Conservation (phyloP, 345 rosid genomes). For the thale cress (Arabidopsis thaliana) region TAIR10.1 NC_003074.8:6986501-6987000, state of each 20-base stretch:
- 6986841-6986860: background rate
- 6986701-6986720: background rate
- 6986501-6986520: conserved; percentile 23
- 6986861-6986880: conserved; percentile 16
- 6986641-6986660: background rate
- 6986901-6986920: conserved; percentile 1
- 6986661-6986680: conserved; percentile 4
- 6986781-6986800: background rate
- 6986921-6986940: background rate
- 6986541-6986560: background rate
- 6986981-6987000: conserved; percentile 14
- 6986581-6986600: conserved; percentile 6
- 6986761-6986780: conserved; percentile 7
- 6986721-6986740: conserved; percentile 6
- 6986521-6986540: conserved; percentile 6
- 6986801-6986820: conserved; percentile 1
- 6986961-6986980: conserved; percentile 14
- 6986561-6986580: background rate
- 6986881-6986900: background rate
- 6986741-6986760: conserved; percentile 12
- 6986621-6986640: conserved; percentile 16
- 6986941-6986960: background rate
- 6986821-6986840: background rate
- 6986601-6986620: conserved; percentile 22
- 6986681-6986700: background rate